Percentiles rank a stretch among this genome's conserved stretches.
These are phyloP conservation scores for Gracilaria gracilis DNA, from an alignment of 23 red algal species.

Conservation along the genomic window DNA sequence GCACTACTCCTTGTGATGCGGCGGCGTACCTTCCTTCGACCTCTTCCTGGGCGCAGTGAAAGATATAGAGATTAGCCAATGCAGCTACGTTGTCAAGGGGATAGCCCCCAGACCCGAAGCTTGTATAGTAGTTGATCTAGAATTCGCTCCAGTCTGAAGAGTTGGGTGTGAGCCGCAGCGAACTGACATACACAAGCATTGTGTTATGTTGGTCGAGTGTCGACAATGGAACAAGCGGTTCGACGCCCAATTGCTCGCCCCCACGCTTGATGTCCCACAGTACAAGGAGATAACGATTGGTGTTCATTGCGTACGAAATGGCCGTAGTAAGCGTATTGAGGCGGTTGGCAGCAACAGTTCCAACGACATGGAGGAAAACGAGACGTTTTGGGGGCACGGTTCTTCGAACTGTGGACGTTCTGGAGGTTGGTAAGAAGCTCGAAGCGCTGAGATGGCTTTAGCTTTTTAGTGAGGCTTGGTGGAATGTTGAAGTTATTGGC, in stretches of 20 bases:
- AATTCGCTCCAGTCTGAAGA: conserved; percentile 54
- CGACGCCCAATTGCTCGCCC: conserved; percentile 15
- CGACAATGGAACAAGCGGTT: background rate
- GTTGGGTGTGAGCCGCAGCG: conserved; percentile 46
- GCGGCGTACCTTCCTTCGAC: conserved; percentile 20
- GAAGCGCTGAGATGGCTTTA: conserved; percentile 24
- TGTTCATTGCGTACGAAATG: conserved; percentile 71
- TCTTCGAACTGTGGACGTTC: background rate
- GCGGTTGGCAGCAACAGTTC: background rate
- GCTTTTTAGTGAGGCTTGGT: conserved; percentile 50
- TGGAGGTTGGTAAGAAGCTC: conserved; percentile 39
- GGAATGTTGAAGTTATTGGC: conserved; percentile 49
- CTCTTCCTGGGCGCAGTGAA: background rate
- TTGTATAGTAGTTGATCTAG: conserved; percentile 68
- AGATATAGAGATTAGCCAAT: conserved; percentile 47
- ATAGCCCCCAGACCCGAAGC: conserved; percentile 30
- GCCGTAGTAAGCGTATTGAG: conserved; percentile 55
- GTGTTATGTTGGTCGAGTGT: conserved; percentile 23
- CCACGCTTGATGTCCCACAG: conserved; percentile 58
- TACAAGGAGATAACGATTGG: conserved; percentile 59
- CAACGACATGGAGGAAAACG: conserved; percentile 61
- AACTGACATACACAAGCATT: conserved; percentile 33
- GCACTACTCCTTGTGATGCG: conserved; percentile 30
- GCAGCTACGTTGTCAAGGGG: conserved; percentile 56
- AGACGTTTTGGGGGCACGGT: conserved; percentile 21